phyloP scores from a whole-genome alignment of 139 green algal genomes.

The Chlamydomonas sp. region DNA sequence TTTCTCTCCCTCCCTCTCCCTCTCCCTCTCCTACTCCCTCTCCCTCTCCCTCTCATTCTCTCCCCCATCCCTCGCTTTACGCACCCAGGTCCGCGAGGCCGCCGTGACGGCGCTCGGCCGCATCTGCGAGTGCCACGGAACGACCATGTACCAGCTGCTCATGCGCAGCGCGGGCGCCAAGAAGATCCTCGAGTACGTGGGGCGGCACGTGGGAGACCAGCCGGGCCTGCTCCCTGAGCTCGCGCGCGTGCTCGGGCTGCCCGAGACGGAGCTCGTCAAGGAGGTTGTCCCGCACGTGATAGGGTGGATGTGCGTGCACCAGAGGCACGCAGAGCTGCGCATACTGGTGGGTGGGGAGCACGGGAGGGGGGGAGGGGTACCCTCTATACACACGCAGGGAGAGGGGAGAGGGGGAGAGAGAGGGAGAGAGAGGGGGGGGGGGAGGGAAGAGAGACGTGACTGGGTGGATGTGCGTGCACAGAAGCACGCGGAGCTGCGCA shows the following conservation, averaged over 20 bases:
- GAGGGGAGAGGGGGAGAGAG: too few species aligned
- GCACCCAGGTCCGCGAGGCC: conserved; percentile 21
- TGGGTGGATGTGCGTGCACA: too few species aligned
- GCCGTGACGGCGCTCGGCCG: conserved; percentile 11
- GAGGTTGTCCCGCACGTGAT: conserved; percentile 24
- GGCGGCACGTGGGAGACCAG: conserved; percentile 8
- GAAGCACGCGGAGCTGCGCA: too few species aligned
- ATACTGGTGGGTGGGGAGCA: too few species aligned
- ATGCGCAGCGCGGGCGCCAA: conserved; percentile 11
- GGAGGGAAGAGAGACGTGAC: too few species aligned
- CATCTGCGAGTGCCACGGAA: conserved; percentile 1
- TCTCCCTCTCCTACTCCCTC: neutral
- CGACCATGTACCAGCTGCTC: conserved; percentile 8
- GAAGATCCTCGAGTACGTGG: conserved; percentile 19
- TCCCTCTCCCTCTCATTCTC: neutral
- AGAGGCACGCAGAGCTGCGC: conserved; percentile 6
- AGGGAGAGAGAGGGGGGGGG: too few species aligned
- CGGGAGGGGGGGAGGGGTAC: too few species aligned
- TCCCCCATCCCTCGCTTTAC: neutral
- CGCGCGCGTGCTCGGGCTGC: conserved; percentile 4
- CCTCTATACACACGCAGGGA: too few species aligned
- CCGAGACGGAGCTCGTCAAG: conserved; percentile 10
- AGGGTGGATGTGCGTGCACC: conserved; percentile 21
- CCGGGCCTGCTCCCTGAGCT: conserved; percentile 28
- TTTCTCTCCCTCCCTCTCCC: neutral